Evolutionary conservation across 495 filamentous ascomycete genomes (phyloP), one percentile per base, ranked within the genome.

Genomic region (Hypoxylon lienhwacheense): DNA sequence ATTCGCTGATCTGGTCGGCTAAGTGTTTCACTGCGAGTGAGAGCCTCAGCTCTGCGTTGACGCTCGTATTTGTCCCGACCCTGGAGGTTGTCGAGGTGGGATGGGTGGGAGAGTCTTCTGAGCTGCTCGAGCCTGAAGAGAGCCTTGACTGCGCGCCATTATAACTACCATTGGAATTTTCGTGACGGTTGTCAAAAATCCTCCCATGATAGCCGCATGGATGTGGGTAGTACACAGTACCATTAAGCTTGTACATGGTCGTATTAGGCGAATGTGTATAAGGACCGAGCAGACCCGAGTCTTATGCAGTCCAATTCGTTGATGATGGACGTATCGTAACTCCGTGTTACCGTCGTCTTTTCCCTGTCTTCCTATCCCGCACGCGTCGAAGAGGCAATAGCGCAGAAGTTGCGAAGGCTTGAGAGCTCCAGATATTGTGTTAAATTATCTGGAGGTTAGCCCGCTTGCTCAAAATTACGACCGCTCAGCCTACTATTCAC

Each of bases 1-100:
- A 66, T 34, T 66, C 57, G 19, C 41, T 60, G 19, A 68, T 28
- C 37, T 69, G 55, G n/a, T 28, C 21, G 12, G 58, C 49, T 12
- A 73, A 45, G 15, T 61, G 61, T 29, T 49, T 65, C 14, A 58
- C 49, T 14, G 58, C 61, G 7, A 67, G 50, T 2, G 61, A 49
- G 6, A 67, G 24, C 34, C 50, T 67, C 33, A 62, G 47, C 16
- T 67, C 58, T 14, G 55, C 48, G 33, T 41, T 61, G 33, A 56
- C 15, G 19, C 19, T 32, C 5, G 37, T 10, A 12, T 14, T 46
- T 4, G 10, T 12, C 24, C 14, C 37, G 0, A 4, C 19, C 14
- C 5, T 16, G 60, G 68, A 4, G 72, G 61, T 26, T 64, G 58
- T 49, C 61, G 60, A 44, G 69, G 61, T 47, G 10, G 36, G 7